Conservation (phyloP, 106 monocot genomes). For the Platanthera guangdongensis region DNA sequence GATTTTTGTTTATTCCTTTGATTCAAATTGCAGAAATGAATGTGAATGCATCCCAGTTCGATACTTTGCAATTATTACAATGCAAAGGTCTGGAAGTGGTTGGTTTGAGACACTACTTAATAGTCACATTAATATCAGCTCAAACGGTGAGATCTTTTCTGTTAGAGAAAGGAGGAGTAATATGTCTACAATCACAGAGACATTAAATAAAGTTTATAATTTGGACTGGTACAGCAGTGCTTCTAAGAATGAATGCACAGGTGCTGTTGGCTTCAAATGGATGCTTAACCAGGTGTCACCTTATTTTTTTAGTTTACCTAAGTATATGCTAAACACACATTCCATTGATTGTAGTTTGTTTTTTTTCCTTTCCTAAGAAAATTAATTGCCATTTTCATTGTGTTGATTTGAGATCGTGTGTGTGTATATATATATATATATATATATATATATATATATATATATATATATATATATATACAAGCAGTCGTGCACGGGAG, state of each 20-base stretch:
- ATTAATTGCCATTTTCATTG: no score
- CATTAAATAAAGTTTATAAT: conserved; percentile 61
- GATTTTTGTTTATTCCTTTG: background rate
- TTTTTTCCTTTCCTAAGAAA: no score
- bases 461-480: no score
- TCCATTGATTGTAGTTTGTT: no score
- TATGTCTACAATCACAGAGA: conserved; percentile 38
- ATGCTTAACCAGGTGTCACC: conserved; percentile 75
- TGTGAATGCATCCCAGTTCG: conserved; percentile 67
- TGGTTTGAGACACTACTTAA: conserved; percentile 88
- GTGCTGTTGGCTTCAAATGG: conserved; percentile 78
- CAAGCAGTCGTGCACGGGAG: no score
- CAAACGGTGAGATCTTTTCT: conserved; percentile 81
- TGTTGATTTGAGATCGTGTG: no score
- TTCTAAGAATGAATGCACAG: conserved; percentile 74
- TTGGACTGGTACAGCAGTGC: conserved; percentile 74
- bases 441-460: no score
- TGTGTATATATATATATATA: no score
- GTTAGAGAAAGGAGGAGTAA: conserved; percentile 51
- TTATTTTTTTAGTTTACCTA: background rate
- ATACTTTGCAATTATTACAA: conserved; percentile 67
- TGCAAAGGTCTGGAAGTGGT: conserved; percentile 88
- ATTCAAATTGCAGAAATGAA: conserved; percentile 43
- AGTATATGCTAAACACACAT: no score
- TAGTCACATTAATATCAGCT: conserved; percentile 69